Evolutionary conservation across 352 stramenopile genomes (phyloP).

Genomic region (Globisporangium sylvaticum): DNA sequence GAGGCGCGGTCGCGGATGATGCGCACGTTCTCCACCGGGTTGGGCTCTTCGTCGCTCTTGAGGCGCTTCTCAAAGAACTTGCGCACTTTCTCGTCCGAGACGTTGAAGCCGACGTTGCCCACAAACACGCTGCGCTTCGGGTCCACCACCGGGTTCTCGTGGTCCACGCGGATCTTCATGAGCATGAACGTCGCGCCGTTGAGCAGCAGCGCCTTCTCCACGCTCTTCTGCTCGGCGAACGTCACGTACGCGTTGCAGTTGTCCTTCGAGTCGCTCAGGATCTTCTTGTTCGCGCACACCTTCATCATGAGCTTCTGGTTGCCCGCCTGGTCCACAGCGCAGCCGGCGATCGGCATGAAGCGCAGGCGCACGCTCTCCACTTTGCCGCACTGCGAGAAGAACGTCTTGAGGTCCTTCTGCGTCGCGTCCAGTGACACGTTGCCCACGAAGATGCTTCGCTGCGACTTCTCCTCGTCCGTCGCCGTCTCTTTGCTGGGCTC

Average conservation of each 20-base stretch:
- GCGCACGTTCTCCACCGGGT: slow-evolving; percentile 82
- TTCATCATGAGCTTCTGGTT: slow-evolving; percentile 93
- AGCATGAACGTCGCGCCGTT: slow-evolving; percentile 65
- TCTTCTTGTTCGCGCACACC: slow-evolving; percentile 87
- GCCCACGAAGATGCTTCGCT: slow-evolving; percentile 90
- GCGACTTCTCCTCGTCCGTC: slow-evolving; percentile 52
- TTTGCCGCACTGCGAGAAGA: slow-evolving; percentile 83
- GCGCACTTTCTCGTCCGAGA: slow-evolving; percentile 72
- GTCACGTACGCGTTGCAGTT: slow-evolving; percentile 92
- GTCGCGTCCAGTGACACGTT: slow-evolving; percentile 89
- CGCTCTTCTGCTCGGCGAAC: slow-evolving; percentile 57
- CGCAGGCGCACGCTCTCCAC: slow-evolving; percentile 85
- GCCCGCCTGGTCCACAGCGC: slow-evolving; percentile 75
- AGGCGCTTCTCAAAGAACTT: slow-evolving; percentile 74
- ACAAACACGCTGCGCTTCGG: slow-evolving; percentile 87
- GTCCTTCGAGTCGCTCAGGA: slow-evolving; percentile 80
- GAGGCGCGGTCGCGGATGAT: slow-evolving; percentile 88
- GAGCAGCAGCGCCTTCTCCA: slow-evolving; percentile 59
- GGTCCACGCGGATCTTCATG: slow-evolving; percentile 69
- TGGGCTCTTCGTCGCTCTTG: slow-evolving; percentile 53
- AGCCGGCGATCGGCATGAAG: slow-evolving; percentile 83
- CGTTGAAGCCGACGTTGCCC: slow-evolving; percentile 87
- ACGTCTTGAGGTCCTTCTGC: slow-evolving; percentile 69
- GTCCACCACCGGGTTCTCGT: slow-evolving; percentile 61
- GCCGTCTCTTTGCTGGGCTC: slow-evolving; percentile 20